Conservation (phyloP, 257 asterid species). For the Salvia hispanica region DNA sequence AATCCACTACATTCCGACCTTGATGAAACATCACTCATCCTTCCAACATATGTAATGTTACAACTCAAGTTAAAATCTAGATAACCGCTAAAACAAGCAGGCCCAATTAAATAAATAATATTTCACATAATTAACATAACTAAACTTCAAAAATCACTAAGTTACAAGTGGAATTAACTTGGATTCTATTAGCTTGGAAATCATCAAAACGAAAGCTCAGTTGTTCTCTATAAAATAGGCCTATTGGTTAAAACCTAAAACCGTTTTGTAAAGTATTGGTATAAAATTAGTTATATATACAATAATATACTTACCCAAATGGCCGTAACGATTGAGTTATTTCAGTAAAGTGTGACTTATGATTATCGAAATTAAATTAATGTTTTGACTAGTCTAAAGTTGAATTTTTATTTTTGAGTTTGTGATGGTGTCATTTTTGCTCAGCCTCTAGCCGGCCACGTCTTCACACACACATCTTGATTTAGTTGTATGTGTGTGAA, state of each 20-base stretch:
- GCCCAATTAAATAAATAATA: constrained; percentile 15
- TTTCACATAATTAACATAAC: no score
- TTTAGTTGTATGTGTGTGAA: constrained; percentile 1
- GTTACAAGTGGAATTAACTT: constrained; percentile 7
- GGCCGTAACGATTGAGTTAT: constrained; percentile 18
- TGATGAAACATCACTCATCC: constrained; percentile 3
- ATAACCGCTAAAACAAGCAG: constrained; percentile 14
- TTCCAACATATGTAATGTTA: constrained; percentile 30
- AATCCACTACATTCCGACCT: constrained; percentile 29
- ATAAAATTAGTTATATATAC: no score
- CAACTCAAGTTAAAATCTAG: constrained; percentile 32
- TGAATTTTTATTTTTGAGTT: background rate
- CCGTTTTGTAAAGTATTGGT: constrained; percentile 15
- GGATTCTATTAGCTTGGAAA: constrained; percentile 39
- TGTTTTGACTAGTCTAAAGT: constrained; percentile 29
- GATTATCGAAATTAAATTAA: background rate
- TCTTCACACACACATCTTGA: constrained; percentile 18
- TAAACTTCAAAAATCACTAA: background rate
- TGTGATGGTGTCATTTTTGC: constrained; percentile 19
- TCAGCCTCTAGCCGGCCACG: constrained; percentile 28
- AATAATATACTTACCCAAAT: no score
- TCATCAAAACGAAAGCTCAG: constrained; percentile 48
- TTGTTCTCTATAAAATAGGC: constrained; percentile 1
- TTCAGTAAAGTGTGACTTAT: background rate
- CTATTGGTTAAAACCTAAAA: constrained; percentile 13